These are phyloP conservation scores for Epichloe coenophiala DNA, from an alignment of 2,329 filamentous ascomycete species.

Conservation along the genomic window DNA sequence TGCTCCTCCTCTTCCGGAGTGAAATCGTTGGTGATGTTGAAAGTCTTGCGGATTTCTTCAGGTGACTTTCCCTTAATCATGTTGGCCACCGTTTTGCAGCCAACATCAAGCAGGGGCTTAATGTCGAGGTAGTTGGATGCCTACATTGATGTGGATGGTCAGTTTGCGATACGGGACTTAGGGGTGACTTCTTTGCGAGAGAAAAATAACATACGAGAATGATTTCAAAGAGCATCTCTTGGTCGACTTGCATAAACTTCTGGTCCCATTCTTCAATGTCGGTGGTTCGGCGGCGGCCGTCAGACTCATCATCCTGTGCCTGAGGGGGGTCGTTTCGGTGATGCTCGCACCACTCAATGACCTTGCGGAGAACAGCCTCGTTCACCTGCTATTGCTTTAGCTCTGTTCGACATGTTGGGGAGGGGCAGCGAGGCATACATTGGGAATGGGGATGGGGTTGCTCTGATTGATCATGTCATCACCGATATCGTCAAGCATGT, in stretches of 20 bases:
- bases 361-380: slow-evolving; percentile 85
- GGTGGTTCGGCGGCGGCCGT: slow-evolving; percentile 94
- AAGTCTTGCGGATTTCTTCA: slow-evolving; percentile 98
- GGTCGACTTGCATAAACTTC: slow-evolving; percentile 99
- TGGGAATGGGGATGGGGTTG: slow-evolving; percentile 77
- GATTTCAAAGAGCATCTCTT: slow-evolving; percentile 99
- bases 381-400: slow-evolving; percentile 51
- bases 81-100: slow-evolving; percentile 93
- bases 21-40: slow-evolving; percentile 99
- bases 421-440: slow-evolving; percentile 35
- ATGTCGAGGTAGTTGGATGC: slow-evolving; percentile 98
- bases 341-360: slow-evolving; percentile 95
- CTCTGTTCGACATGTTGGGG: background rate
- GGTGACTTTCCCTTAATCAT: slow-evolving; percentile 99
- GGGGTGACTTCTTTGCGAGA: background rate
- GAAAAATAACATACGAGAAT: slow-evolving; percentile 58
- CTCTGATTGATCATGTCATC: slow-evolving; percentile 37
- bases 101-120: slow-evolving; percentile 92
- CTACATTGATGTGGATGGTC: slow-evolving; percentile 26
- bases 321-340: slow-evolving; percentile 82
- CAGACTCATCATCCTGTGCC: slow-evolving; percentile 75
- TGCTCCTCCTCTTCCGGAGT: slow-evolving; percentile 98
- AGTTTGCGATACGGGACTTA: background rate
- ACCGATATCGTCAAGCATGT: slow-evolving; percentile 90
- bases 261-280: slow-evolving; percentile 99